Evolutionary conservation across 1,139 yeast genomes (phyloP), one percentile per base, ranked within the genome.

Genomic region (Martiniozyma asiatica): DNA sequence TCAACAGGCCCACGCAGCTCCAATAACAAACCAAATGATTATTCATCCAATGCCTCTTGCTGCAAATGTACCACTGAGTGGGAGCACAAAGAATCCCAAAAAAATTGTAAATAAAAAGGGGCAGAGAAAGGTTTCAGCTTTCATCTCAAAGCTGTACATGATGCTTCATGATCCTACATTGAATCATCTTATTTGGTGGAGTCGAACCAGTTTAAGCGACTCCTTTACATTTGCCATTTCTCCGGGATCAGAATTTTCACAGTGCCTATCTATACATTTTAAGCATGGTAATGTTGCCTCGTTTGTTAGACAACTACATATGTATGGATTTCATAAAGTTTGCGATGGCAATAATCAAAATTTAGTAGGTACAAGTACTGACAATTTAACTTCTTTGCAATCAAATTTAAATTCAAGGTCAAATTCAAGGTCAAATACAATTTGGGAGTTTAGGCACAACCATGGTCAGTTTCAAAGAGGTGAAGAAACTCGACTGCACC

Each of bases 311-410:
- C 89, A 78, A 45, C 49, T 78, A 36, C 79, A 78, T 53, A 78
- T 78, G 82, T 78, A 78, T 48, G 89, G 84, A 12, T 73, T 73
- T 52, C 87, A 78, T 48, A 78, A 78, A 51, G 82, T 77, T 12
- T 62, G 66, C 34, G 67, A 63, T 37, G 53, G 51, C 24, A 40
- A 30, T 26, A 17, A n/a, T n/a, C n/a, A n/a, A n/a, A n/a, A n/a
- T n/a, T n/a, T n/a, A n/a, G n/a, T n/a, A n/a, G n/a, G n/a, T n/a
- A n/a, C n/a, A n/a, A n/a, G n/a, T n/a, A n/a, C n/a, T n/a, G n/a
- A n/a, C n/a, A n/a, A 17, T 17, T 17, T 8, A 17, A 17, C 8
- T 6, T 17, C 18, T 17, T 17, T 8, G 8, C 6, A 17, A 30
- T 14, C 22, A 26, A 4, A 19, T 14, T 6, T n/a, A 14, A n/a